These are phyloP conservation scores for Cladophialophora bantiana DNA, from an alignment of 2,329 filamentous ascomycete species.

Conservation along the genomic window DNA sequence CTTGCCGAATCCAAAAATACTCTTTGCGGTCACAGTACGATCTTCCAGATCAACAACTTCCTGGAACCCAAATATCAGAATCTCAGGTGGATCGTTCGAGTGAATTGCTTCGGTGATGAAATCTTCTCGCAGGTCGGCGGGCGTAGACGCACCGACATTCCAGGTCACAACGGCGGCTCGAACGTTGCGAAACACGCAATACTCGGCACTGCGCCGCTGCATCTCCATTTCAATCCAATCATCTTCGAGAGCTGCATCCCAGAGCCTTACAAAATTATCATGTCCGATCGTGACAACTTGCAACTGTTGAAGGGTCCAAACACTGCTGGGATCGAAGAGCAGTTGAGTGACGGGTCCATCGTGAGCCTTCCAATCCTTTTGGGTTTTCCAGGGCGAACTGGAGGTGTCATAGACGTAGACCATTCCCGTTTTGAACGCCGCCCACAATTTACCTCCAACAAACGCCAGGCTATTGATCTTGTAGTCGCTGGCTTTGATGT, in stretches of 20 bases:
- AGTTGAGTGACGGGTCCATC: constrained; percentile 81
- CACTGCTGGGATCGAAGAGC: constrained; percentile 77
- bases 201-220: constrained; percentile 81
- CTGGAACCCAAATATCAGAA: constrained; percentile 95
- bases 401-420: constrained; percentile 90
- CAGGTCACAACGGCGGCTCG: constrained; percentile 85
- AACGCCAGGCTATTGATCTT: constrained; percentile 90
- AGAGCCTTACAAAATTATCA: constrained; percentile 82
- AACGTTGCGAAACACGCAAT: constrained; percentile 84
- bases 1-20: constrained; percentile 77
- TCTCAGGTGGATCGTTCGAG: constrained; percentile 80
- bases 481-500: constrained; percentile 88
- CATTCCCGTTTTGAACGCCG: constrained; percentile 91
- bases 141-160: constrained; percentile 98
- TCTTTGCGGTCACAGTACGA: constrained; percentile 96
- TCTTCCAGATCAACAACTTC: constrained; percentile 98
- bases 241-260: constrained; percentile 92
- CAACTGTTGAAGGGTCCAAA: constrained; percentile 82
- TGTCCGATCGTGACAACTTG: constrained; percentile 87
- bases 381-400: constrained; percentile 82
- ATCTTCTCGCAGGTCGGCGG: constrained; percentile 73
- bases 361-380: constrained; percentile 95
- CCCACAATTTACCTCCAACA: constrained; percentile 85
- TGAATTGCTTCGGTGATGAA: constrained; percentile 84
- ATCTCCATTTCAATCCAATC: constrained; percentile 94